Conservation (phyloP, 148 eudicot species). For the Spergularia bocconei region DNA sequence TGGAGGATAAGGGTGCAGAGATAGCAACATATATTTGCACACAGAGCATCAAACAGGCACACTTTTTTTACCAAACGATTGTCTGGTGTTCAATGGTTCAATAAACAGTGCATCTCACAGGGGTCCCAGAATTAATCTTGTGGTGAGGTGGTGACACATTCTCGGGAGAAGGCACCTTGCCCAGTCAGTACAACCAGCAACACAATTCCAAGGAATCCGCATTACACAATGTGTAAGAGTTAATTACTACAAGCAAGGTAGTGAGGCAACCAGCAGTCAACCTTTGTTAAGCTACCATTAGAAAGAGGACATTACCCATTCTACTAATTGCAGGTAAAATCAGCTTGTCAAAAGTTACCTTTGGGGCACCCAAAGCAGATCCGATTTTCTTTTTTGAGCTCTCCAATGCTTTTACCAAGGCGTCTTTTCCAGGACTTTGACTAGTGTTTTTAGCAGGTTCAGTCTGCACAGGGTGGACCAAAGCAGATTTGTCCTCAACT, state of each 20-base stretch:
- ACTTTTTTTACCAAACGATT: background rate
- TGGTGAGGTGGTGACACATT: background rate
- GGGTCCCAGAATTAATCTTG: background rate
- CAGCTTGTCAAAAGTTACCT: constrained; percentile 45
- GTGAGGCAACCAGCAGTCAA: background rate
- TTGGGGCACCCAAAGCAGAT: constrained; percentile 91
- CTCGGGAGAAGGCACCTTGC: background rate
- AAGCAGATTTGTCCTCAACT: constrained; percentile 26
- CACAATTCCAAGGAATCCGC: background rate
- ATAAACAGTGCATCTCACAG: background rate
- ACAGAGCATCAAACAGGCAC: background rate
- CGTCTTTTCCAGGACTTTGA: constrained; percentile 47
- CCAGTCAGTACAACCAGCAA: background rate
- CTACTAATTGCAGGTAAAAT: background rate
- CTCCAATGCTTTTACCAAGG: constrained; percentile 64
- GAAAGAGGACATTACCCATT: constrained; percentile 3
- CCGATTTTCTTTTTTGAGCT: constrained; percentile 88
- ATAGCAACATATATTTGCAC: background rate
- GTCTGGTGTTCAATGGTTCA: background rate
- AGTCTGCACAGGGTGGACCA: constrained; percentile 22
- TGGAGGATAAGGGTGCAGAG: background rate
- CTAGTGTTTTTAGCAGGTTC: constrained; percentile 33
- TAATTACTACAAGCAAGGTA: too few relatives aligned
- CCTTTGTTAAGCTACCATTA: background rate
- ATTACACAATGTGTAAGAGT: too few relatives aligned